A percentile compares a stretch with the other conserved stretches of the same genome.
Conservation (phyloP, 257 asterid species). For the Plantago ovata region DNA sequence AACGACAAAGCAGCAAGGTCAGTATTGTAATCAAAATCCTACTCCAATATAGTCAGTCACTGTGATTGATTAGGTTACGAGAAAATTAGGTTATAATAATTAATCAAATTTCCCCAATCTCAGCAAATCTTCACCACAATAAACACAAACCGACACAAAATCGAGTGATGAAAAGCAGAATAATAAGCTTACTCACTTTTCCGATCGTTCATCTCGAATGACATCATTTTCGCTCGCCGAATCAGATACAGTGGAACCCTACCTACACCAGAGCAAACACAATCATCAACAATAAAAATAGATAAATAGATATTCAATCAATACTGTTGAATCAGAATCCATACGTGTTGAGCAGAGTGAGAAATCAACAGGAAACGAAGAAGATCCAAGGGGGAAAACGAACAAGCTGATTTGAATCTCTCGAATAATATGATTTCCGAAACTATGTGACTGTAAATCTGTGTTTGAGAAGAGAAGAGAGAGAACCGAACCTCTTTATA, state of each 20-base stretch:
- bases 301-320: too few relatives aligned
- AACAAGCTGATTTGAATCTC: too few relatives aligned
- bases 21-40: not conserved
- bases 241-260: conserved; percentile 27
- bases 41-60: not conserved
- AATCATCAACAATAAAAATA: too few relatives aligned
- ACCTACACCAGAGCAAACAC: conserved; percentile 3
- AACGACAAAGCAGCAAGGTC: too few relatives aligned
- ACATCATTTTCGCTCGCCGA: conserved; percentile 48
- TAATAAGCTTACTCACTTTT: conserved; percentile 41
- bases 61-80: not conserved
- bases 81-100: not conserved
- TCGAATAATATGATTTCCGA: too few relatives aligned
- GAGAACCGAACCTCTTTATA: too few relatives aligned
- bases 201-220: conserved; percentile 83
- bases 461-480: too few relatives aligned
- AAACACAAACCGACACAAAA: conserved; percentile 3
- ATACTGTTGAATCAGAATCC: too few relatives aligned
- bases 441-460: too few relatives aligned
- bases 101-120: not conserved
- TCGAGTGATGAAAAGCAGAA: not conserved
- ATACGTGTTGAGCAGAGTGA: too few relatives aligned
- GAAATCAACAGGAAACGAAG: too few relatives aligned
- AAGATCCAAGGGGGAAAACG: too few relatives aligned
- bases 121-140: not conserved